Percentiles rank a stretch among this genome's conserved stretches.
Conservation (phyloP, 2,329 filamentous ascomycete species). For the Podosphaera fusca region DNA sequence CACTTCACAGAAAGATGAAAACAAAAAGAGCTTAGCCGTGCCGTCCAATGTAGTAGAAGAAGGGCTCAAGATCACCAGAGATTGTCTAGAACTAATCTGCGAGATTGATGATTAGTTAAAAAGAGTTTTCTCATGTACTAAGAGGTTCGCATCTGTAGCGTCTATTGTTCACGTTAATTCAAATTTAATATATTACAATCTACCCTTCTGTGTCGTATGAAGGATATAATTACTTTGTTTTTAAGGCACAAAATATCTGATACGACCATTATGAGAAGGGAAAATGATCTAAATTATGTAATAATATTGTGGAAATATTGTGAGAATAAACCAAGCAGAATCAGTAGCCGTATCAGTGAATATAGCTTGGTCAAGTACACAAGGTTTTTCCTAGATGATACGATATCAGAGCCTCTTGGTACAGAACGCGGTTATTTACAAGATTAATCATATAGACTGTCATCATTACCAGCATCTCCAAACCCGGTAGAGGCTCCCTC, state of each 20-base stretch:
- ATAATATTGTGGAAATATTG: no score
- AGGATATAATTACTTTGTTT: no score
- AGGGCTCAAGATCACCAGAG: conserved; percentile 33
- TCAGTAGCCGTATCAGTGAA: neutral
- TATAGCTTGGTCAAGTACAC: neutral
- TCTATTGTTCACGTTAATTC: no score
- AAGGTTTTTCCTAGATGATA: neutral
- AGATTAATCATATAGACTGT: conserved; percentile 83
- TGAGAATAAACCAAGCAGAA: neutral
- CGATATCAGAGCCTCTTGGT: neutral
- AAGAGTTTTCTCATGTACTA: neutral
- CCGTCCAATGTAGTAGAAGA: conserved; percentile 37
- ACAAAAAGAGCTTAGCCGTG: conserved; percentile 25
- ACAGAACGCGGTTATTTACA: conserved; percentile 10
- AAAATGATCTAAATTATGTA: no score
- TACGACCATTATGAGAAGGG: no score
- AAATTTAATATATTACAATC: no score
- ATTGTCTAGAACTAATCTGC: conserved; percentile 27
- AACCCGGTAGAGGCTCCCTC: conserved; percentile 39
- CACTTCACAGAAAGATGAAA: conserved; percentile 7
- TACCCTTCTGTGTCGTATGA: no score
- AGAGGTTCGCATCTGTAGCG: neutral
- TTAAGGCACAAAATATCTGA: no score
- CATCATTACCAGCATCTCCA: conserved; percentile 76
- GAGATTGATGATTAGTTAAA: conserved; percentile 7